Percentiles rank a stretch among this genome's conserved stretches.
phyloP scores from a whole-genome alignment of 139 green algal genomes.

The Spirogloea muscicola region DNA sequence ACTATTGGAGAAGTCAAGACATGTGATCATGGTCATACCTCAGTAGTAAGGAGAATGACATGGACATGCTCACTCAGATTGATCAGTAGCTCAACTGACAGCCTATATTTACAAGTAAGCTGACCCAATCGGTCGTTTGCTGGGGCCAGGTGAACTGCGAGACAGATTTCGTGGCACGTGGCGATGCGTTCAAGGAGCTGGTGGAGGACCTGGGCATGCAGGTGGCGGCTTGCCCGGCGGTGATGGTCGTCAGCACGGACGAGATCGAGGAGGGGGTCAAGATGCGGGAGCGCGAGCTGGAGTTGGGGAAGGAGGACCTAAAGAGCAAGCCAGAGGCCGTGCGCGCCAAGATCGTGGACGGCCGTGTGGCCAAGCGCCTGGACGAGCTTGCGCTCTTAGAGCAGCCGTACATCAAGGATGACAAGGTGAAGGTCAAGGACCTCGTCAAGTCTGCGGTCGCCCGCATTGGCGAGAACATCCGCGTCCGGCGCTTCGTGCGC shows the following conservation, averaged over 20 bases:
- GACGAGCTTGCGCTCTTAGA: conserved; percentile 76
- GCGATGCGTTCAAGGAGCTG: conserved; percentile 31
- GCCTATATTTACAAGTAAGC: too few relatives aligned
- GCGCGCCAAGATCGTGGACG: conserved; percentile 90
- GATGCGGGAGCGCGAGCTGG: conserved; percentile 76
- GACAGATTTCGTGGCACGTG: conserved; percentile 92
- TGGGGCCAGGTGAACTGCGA: conserved; percentile 94
- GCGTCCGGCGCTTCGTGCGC: conserved; percentile 65
- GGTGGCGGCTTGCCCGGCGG: background rate
- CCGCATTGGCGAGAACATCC: conserved; percentile 73
- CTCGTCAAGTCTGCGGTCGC: conserved; percentile 84
- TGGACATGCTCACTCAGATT: too few relatives aligned
- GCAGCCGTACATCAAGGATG: conserved; percentile 89
- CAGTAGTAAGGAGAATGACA: too few relatives aligned
- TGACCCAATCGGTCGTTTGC: too few relatives aligned
- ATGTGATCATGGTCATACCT: too few relatives aligned
- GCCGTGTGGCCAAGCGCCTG: conserved; percentile 82
- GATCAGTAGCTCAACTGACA: too few relatives aligned
- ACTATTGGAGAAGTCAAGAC: too few relatives aligned
- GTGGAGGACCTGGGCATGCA: conserved; percentile 39
- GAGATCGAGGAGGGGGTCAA: conserved; percentile 54
- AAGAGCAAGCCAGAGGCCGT: conserved; percentile 87
- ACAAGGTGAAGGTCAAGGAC: conserved; percentile 78
- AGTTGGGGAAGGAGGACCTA: conserved; percentile 93
- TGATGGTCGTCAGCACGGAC: background rate